These are phyloP conservation scores for Ceratobasidium sp. DNA, from an alignment of 1,284 basidiomycete species.

Conservation along the genomic window DNA sequence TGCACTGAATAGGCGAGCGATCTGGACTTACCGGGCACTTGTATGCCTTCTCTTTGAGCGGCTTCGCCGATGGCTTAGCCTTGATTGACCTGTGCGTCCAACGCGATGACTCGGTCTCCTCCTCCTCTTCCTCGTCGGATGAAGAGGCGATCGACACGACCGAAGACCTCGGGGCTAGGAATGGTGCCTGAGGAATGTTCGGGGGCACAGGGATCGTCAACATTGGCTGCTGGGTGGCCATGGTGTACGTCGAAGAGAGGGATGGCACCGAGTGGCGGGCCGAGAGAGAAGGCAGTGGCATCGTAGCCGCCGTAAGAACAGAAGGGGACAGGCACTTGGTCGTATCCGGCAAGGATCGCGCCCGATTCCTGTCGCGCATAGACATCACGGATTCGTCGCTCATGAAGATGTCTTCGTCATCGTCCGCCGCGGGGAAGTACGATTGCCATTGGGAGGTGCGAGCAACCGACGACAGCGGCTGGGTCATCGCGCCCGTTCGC, in stretches of 20 bases:
- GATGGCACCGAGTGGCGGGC: slow-evolving; percentile 38
- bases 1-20: background rate
- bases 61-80: slow-evolving; percentile 35
- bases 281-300: slow-evolving; percentile 13
- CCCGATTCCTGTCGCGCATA: slow-evolving; percentile 36
- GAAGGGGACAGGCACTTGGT: slow-evolving; percentile 40
- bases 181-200: slow-evolving; percentile 26
- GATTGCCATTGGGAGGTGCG: slow-evolving; percentile 37
- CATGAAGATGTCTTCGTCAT: slow-evolving; percentile 40
- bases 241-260: slow-evolving; percentile 23
- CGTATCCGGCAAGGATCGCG: slow-evolving; percentile 24
- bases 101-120: slow-evolving; percentile 1
- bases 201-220: slow-evolving; percentile 27
- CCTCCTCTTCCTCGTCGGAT: slow-evolving; percentile 29
- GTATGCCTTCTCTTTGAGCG: slow-evolving; percentile 40
- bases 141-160: slow-evolving; percentile 25
- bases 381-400: slow-evolving; percentile 40
- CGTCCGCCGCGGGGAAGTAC: slow-evolving; percentile 32
- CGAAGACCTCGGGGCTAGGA: background rate
- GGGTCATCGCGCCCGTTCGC: slow-evolving; percentile 12
- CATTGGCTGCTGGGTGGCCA: slow-evolving; percentile 15
- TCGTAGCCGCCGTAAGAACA: slow-evolving; percentile 4
- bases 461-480: slow-evolving; percentile 33
- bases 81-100: slow-evolving; percentile 37
- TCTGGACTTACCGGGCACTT: slow-evolving; percentile 30